These are phyloP conservation scores for Sarcomyxa edulis DNA, from an alignment of 768 basidiomycete species.

Conservation along the genomic window DNA sequence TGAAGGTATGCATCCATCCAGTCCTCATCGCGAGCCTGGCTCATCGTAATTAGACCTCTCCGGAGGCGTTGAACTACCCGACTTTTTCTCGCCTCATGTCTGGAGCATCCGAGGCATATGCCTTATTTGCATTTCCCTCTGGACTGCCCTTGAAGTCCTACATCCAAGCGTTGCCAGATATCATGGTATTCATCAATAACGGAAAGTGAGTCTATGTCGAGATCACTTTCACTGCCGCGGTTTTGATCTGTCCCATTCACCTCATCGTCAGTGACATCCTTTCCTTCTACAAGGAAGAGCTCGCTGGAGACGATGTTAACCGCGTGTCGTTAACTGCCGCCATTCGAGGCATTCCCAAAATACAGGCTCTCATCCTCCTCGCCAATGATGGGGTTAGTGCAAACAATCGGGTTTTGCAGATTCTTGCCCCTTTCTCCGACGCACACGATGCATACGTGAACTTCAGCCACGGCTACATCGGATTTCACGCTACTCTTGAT, in stretches of 20 bases:
- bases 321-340: conserved; percentile 17
- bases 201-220: conserved; percentile 16
- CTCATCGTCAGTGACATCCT: conserved; percentile 18
- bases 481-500: conserved; percentile 13
- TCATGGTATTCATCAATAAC: conserved; percentile 27
- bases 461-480: conserved; percentile 14
- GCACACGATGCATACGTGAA: conserved; percentile 12
- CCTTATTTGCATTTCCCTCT: conserved; percentile 23
- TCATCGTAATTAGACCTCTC: conserved; percentile 1
- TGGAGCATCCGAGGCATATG: conserved; percentile 23
- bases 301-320: conserved; percentile 16
- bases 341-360: conserved; percentile 10
- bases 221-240: conserved; percentile 24
- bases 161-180: too few relatives aligned
- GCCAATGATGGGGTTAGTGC: conserved; percentile 11
- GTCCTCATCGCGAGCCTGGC: too few relatives aligned
- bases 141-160: conserved; percentile 20
- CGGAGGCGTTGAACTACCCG: conserved; percentile 4
- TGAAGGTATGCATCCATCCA: conserved; percentile 13
- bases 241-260: conserved; percentile 3
- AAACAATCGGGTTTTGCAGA: conserved; percentile 15
- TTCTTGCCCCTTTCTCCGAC: conserved; percentile 8
- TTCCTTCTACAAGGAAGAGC: too few relatives aligned
- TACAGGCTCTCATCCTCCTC: conserved; percentile 13
- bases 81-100: conserved; percentile 11